These are phyloP conservation scores for Groenewaldozyma salmanticensis DNA, from an alignment of 805 yeast species.

Conservation along the genomic window DNA sequence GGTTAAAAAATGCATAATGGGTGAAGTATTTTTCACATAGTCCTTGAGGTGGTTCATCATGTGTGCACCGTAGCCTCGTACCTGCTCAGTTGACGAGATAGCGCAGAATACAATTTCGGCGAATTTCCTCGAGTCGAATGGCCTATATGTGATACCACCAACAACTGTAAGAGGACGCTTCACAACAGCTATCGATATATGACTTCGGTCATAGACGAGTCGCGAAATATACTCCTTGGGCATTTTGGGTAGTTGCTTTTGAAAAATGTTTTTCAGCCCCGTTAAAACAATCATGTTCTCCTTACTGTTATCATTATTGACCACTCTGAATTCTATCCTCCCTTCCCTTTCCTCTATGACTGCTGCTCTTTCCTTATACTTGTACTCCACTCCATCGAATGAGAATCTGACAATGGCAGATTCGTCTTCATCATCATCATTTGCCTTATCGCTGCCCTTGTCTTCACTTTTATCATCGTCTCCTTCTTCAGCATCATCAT, in stretches of 20 bases:
- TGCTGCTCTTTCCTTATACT: conserved; percentile 86
- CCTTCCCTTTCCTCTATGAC: conserved; percentile 92
- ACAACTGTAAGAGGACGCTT: conserved; percentile 90
- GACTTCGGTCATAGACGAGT: conserved; percentile 88
- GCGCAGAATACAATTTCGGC: conserved; percentile 99
- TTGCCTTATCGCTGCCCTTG: conserved; percentile 19
- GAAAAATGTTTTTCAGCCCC: conserved; percentile 92
- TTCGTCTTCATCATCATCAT: conserved; percentile 22
- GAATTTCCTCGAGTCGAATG: conserved; percentile 80
- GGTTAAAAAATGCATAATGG: conserved; percentile 76
- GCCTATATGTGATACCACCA: conserved; percentile 95
- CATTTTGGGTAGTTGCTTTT: conserved; percentile 97
- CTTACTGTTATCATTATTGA: conserved; percentile 81
- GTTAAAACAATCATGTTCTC: conserved; percentile 89
- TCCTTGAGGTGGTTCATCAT: conserved; percentile 96
- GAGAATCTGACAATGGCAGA: conserved; percentile 39
- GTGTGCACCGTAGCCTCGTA: conserved; percentile 97
- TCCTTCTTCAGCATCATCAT: conserved; percentile 23
- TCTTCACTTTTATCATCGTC: conserved; percentile 23
- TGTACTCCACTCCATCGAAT: conserved; percentile 70
- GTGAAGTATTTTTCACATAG: conserved; percentile 81
- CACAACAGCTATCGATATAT: conserved; percentile 91
- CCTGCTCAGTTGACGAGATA: conserved; percentile 94
- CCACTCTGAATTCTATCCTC: conserved; percentile 89
- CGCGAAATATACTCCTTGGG: conserved; percentile 95